Evolutionary conservation across 257 asterid genomes (phyloP), one percentile per base, ranked within the genome.

Genomic region (Jasminum sambac): DNA sequence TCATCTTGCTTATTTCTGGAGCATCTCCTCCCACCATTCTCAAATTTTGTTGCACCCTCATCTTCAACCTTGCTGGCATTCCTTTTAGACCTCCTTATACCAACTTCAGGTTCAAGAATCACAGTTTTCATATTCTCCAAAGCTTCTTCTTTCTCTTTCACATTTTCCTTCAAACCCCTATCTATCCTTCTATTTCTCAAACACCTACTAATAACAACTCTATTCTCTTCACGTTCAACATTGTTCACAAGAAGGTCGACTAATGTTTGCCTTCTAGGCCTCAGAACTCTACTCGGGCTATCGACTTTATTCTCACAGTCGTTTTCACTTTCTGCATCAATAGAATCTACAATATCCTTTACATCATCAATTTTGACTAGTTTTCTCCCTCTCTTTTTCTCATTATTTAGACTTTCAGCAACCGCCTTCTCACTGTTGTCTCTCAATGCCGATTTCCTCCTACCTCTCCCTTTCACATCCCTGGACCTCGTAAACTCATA

Each of bases 401-500:
- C 78, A 43, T 55, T 10, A 63, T 46, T 71, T 69, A 70, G 70
- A 67, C 11, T 57, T 41, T 70, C 75, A 11, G 25, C 48, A 17
- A 71, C 61, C 57, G 5, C 34, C 25, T 63, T 58, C 74, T 74
- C 67, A 44, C 64, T 52, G 59, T 79, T 68, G 23, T 40, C 57
- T 24, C 59, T 30, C 36, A 63, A 63, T 40, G 52, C 72, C 0
- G 79, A 63, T 72, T 61, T 76, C 69, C 82, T 60, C 79, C 79
- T 84, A 50, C 75, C 72, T 72, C 70, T 77, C 26, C 75, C 50
- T 36, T 58, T 74, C 2, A 6, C 8, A 61, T 21, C 46, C 48
- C 42, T 69, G 14, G 78, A 69, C 43, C 79, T 75, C 2, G 85
- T 75, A 66, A 84, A 87, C 82, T 84, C 88, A 61, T 84, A 70